Conservation (phyloP, 805 yeast genomes). For the Candida yuanshanica region DNA sequence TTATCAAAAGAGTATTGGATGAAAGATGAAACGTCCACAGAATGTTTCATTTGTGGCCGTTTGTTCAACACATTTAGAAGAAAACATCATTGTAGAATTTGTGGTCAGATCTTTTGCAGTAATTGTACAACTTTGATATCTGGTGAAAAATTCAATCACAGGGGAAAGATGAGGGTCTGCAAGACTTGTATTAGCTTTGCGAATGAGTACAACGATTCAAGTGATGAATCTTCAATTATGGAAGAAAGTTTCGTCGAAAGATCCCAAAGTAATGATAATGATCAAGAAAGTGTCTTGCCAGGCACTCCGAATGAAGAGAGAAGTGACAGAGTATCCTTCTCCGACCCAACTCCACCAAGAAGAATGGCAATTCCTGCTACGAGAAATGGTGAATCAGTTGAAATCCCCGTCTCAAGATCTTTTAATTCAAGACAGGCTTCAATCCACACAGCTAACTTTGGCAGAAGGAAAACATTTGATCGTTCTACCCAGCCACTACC, state of each 20-base stretch:
- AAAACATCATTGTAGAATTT: conserved; percentile 90
- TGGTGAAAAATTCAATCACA: conserved; percentile 56
- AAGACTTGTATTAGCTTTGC: conserved; percentile 59
- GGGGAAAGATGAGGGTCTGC: conserved; percentile 74
- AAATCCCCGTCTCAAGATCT: conserved; percentile 44
- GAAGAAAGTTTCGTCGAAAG: conserved; percentile 29
- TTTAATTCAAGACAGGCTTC: conserved; percentile 21
- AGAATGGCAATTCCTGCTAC: conserved; percentile 80
- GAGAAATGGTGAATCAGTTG: conserved; percentile 71
- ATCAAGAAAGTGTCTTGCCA: conserved; percentile 14
- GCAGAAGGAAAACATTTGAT: conserved; percentile 20
- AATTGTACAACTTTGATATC: conserved; percentile 70
- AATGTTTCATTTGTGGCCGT: conserved; percentile 78
- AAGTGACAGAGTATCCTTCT: conserved; percentile 10
- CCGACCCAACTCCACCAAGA: conserved; percentile 56
- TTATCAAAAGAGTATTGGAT: conserved; percentile 80
- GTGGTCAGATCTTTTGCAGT: conserved; percentile 93
- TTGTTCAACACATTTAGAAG: conserved; percentile 82
- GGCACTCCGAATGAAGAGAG: conserved; percentile 19
- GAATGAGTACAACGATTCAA: conserved; percentile 65
- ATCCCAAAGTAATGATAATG: conserved; percentile 13
- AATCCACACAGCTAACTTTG: conserved; percentile 22
- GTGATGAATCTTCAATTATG: conserved; percentile 50
- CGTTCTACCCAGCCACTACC: conserved; percentile 10
- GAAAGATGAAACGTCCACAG: conserved; percentile 88